These are phyloP conservation scores for Erodium chrysanthum DNA, from an alignment of 441 rosid genomes.

Conservation along the genomic window DNA sequence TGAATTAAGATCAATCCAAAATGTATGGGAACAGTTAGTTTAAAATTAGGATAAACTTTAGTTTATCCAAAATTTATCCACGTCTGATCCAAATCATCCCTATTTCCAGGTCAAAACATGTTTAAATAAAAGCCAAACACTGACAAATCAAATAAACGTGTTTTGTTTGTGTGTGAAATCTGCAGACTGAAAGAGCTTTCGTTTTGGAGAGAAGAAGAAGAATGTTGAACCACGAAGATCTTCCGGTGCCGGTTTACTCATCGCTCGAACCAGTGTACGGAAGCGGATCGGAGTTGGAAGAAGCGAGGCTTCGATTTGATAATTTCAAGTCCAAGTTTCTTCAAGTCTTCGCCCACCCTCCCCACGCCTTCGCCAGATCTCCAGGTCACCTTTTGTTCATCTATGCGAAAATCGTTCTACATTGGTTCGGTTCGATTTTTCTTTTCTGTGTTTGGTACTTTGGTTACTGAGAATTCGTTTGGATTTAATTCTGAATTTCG, in stretches of 20 bases:
- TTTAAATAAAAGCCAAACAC: background rate
- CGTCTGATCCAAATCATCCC: too few relatives aligned
- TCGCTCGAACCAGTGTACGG: constrained; percentile 64
- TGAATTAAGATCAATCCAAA: too few relatives aligned
- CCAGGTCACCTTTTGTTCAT: constrained; percentile 39
- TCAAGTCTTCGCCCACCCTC: constrained; percentile 45
- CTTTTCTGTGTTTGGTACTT: background rate
- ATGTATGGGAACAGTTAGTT: too few relatives aligned
- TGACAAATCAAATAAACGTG: too few relatives aligned
- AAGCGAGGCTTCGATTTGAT: constrained; percentile 66
- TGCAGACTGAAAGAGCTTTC: background rate
- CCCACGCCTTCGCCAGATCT: constrained; percentile 69
- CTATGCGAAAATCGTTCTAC: too few relatives aligned
- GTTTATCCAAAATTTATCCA: too few relatives aligned
- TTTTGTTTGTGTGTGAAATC: too few relatives aligned
- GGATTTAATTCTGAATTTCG: background rate
- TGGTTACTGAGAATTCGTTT: background rate
- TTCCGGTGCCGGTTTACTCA: constrained; percentile 45
- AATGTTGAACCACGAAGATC: constrained; percentile 70
- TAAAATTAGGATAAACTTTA: too few relatives aligned
- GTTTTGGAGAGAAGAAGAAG: background rate
- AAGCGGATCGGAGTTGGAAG: constrained; percentile 57
- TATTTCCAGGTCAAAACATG: too few relatives aligned
- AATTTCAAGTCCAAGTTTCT: constrained; percentile 45
- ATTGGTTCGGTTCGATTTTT: too few relatives aligned